Evolutionary conservation across 1,284 basidiomycete genomes (phyloP).

Genomic region (Abortiporus biennis): DNA sequence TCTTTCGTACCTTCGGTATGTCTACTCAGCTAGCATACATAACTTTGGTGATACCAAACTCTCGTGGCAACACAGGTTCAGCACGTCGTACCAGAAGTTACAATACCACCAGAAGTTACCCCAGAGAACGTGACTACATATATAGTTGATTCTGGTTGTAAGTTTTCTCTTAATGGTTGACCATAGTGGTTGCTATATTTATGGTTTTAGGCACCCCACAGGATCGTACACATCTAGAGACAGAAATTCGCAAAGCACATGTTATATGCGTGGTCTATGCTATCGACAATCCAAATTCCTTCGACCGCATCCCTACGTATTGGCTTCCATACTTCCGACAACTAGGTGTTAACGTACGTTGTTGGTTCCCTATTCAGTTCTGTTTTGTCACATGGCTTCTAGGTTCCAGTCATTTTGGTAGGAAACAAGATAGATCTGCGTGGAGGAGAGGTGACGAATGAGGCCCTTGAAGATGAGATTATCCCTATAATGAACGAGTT

Average conservation of each 20-base stretch:
- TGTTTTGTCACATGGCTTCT: slow-evolving; percentile 2
- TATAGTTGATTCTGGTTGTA: slow-evolving; percentile 92
- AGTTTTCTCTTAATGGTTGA: slow-evolving; percentile 22
- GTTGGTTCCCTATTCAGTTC: slow-evolving; percentile 7
- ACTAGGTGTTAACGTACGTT: slow-evolving; percentile 82
- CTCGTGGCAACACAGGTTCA: slow-evolving; percentile 53
- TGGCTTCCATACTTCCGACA: slow-evolving; percentile 98
- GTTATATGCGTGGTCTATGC: slow-evolving; percentile 98
- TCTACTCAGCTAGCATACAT: slow-evolving; percentile 10
- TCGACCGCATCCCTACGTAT: slow-evolving; percentile 96
- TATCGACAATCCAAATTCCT: slow-evolving; percentile 92
- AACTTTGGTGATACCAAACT: background rate
- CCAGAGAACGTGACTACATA: slow-evolving; percentile 95
- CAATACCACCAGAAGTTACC: slow-evolving; percentile 92
- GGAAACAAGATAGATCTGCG: slow-evolving; percentile 98
- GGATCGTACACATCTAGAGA: slow-evolving; percentile 84
- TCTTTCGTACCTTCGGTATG: slow-evolving; percentile 84
- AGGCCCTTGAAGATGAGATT: slow-evolving; percentile 92
- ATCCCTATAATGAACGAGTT: slow-evolving; percentile 95
- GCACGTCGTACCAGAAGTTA: slow-evolving; percentile 91
- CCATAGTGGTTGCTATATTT: slow-evolving; percentile 2
- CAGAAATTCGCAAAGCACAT: slow-evolving; percentile 93
- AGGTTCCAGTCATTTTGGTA: slow-evolving; percentile 96
- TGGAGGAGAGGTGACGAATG: slow-evolving; percentile 89
- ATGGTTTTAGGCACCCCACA: slow-evolving; percentile 57